phyloP scores from a whole-genome alignment of 2,329 filamentous ascomycete species.

The Sphaerostilbella broomeana region DNA sequence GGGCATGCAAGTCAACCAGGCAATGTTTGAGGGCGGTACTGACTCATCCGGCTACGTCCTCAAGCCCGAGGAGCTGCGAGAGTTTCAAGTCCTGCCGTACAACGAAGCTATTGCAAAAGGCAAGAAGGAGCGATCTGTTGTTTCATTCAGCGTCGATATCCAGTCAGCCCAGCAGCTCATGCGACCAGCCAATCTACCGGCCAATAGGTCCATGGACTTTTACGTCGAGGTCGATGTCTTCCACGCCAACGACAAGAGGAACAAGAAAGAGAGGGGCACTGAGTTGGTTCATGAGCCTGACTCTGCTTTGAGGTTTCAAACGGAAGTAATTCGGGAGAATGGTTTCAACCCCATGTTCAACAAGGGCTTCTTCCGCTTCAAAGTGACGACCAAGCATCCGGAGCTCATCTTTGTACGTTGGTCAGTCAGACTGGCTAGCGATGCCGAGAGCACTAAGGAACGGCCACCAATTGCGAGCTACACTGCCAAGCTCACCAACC shows the following conservation, averaged over 20 bases:
- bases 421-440: slow-evolving; percentile 79
- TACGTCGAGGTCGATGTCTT: slow-evolving; percentile 95
- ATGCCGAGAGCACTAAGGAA: slow-evolving; percentile 50
- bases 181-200: slow-evolving; percentile 65
- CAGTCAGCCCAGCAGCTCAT: slow-evolving; percentile 95
- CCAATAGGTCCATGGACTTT: slow-evolving; percentile 73
- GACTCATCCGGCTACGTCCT: slow-evolving; percentile 89
- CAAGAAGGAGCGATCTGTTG: slow-evolving; percentile 72
- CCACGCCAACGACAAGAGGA: slow-evolving; percentile 85
- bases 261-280: slow-evolving; percentile 71
- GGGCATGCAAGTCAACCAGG: slow-evolving; percentile 92
- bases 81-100: slow-evolving; percentile 53
- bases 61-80: slow-evolving; percentile 80
- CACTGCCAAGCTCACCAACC: slow-evolving; percentile 82
- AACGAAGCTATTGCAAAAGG: slow-evolving; percentile 46
- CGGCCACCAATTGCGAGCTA: slow-evolving; percentile 71
- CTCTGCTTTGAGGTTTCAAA: slow-evolving; percentile 69
- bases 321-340: slow-evolving; percentile 75
- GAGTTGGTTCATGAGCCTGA: slow-evolving; percentile 39
- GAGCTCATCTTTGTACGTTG: slow-evolving; percentile 90
- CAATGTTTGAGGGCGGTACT: slow-evolving; percentile 88
- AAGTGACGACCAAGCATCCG: slow-evolving; percentile 86
- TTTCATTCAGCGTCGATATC: slow-evolving; percentile 79
- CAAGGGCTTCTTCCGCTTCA: slow-evolving; percentile 70
- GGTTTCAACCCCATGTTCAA: slow-evolving; percentile 84